Conservation (phyloP, 2,329 filamentous ascomycete species). For the Pseudocercospora fuligena region DNA sequence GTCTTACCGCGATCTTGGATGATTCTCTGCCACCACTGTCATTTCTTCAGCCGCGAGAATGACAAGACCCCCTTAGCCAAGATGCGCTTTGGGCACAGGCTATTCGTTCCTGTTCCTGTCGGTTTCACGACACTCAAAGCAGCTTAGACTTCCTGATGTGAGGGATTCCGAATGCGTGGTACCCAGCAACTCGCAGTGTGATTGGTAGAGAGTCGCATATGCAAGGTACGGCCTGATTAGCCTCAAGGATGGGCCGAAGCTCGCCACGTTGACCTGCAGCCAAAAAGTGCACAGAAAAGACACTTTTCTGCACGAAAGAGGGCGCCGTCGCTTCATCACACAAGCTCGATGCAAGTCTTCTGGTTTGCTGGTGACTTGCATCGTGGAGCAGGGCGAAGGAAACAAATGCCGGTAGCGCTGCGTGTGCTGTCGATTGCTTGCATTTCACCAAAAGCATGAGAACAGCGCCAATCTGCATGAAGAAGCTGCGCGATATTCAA, state of each 20-base stretch:
- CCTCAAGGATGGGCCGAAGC: slow-evolving; percentile 16
- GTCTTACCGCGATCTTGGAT: neutral
- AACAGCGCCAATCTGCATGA: neutral
- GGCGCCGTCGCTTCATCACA: neutral
- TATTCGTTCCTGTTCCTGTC: slow-evolving; percentile 21
- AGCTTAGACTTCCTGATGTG: slow-evolving; percentile 11
- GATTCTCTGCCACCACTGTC: no score
- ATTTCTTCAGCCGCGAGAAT: neutral
- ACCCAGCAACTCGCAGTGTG: neutral
- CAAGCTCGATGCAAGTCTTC: slow-evolving; percentile 7
- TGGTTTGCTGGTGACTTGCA: neutral
- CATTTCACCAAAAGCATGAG: no score
- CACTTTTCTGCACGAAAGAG: slow-evolving; percentile 12
- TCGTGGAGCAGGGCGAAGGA: neutral
- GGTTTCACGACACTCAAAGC: slow-evolving; percentile 20
- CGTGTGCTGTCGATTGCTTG: neutral
- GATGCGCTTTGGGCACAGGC: slow-evolving; percentile 9
- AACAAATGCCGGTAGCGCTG: neutral
- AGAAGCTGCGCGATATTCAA: neutral
- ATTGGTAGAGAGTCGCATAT: slow-evolving; percentile 9
- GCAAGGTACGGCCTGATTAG: slow-evolving; percentile 26
- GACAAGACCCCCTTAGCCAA: neutral
- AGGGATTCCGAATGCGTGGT: slow-evolving; percentile 9
- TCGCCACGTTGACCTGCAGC: slow-evolving; percentile 25
- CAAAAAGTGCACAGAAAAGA: slow-evolving; percentile 14